phyloP scores from a whole-genome alignment of 352 stramenopile genomes.

The Saprolegnia parasitica region DNA sequence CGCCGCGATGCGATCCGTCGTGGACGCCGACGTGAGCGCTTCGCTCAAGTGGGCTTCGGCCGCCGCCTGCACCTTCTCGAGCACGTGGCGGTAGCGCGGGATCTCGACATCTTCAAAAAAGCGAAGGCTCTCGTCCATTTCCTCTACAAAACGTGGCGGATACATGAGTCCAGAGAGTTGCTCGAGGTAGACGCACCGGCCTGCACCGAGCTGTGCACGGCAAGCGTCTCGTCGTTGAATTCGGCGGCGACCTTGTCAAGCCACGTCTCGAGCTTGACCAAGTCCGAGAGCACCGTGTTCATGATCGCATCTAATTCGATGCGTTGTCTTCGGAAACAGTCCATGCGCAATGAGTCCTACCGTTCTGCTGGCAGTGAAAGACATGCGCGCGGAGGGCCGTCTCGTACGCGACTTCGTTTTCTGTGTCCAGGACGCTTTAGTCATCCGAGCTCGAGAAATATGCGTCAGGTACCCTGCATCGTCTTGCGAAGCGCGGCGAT shows the following conservation, averaged over 20 bases:
- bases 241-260: slow-evolving; percentile 70
- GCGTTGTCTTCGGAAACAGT: slow-evolving; percentile 17
- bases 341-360: slow-evolving; percentile 35
- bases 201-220: slow-evolving; percentile 9
- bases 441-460: slow-evolving; percentile 31
- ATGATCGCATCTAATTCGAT: slow-evolving; percentile 35
- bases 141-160: slow-evolving; percentile 40
- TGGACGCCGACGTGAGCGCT: slow-evolving; percentile 59
- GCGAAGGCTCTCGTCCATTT: slow-evolving; percentile 76
- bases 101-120: slow-evolving; percentile 83
- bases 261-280: slow-evolving; percentile 79
- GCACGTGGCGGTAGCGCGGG: slow-evolving; percentile 74
- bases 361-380: slow-evolving; percentile 78
- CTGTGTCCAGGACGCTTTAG: slow-evolving; percentile 58
- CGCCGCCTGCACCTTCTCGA: slow-evolving; percentile 59
- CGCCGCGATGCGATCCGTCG: slow-evolving; percentile 60
- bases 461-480: slow-evolving; percentile 55
- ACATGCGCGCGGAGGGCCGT: slow-evolving; percentile 66
- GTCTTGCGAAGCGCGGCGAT: slow-evolving; percentile 40
- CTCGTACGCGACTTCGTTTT: slow-evolving; percentile 57
- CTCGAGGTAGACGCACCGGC: slow-evolving; percentile 1
- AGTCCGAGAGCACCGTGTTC: slow-evolving; percentile 77
- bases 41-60: slow-evolving; percentile 62
- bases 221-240: slow-evolving; percentile 15
- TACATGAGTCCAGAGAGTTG: neutral